Evolutionary conservation across 2,329 filamentous ascomycete species (phyloP), one percentile per base, ranked within the genome.

Genomic region (Zymoseptoria pseudotritici): DNA sequence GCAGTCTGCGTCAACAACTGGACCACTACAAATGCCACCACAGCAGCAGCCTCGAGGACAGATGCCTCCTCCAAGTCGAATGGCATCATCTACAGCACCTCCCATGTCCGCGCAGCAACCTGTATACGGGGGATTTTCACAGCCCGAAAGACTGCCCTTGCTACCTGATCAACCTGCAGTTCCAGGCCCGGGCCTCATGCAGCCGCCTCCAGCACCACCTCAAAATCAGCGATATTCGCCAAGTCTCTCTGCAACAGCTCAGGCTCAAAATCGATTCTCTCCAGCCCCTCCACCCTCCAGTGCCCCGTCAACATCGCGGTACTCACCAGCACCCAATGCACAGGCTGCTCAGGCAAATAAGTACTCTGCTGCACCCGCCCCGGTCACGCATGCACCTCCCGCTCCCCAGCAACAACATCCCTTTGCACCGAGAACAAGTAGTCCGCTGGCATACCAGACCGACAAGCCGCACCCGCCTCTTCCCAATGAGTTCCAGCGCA

Each of bases 341-440:
- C 68, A 71, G 51, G 67, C 66, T 22, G 65, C 67, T 22, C 67
- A 72, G 46, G 57, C 71, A 31, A 73, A 76, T 58, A 72, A 74
- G 36, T 76, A 78, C 62, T 69, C 68, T 26, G 72, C 76, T 36
- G 72, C 75, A n/a, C 70, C 74, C 13, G 54, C 58, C n/a, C 36
- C 36, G 7, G 42, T 60, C n/a, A 55, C 60, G 10, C 58, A 60
- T 19, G 53, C 58, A 5, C 56, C 61, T 58, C 71, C 71, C 69
- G 52, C 70, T 74, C 71, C 67, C 17, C 67, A 65, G 51, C 65
- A 66, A 46, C 59, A 74, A 13, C 76, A 84, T 61, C 77, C 81
- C 3, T 86, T 86, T 70, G 82, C 84, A 50, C 84, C 84, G 19
- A 78, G 84, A 58, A 86, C 83, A 6, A 86, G 84, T n/a, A 86